Evolutionary conservation across 2,329 filamentous ascomycete species (phyloP), one percentile per base, ranked within the genome.

Genomic region (Aspergillus caelatus): DNA sequence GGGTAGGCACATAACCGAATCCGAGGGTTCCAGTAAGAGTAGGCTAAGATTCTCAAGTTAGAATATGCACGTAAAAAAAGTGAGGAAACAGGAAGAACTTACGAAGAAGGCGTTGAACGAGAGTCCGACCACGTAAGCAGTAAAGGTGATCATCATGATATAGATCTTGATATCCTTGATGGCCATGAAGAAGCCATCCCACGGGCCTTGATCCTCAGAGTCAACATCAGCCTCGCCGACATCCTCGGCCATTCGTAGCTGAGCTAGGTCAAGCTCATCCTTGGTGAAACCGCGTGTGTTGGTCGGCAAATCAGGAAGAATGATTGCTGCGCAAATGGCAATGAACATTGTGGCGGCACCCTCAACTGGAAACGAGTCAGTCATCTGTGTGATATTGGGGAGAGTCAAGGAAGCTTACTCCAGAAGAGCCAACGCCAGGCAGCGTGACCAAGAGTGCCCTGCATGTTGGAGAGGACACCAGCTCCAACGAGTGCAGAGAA

Each of bases 1-100:
- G 83, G 0, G 89, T 87, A 30, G 82, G 77, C 56, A 89, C 86
- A 19, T 83, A 80, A 62, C 77, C 82, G 74, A 89, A 91, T n/a
- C 86, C 84, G 2, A 92, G 83, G 7, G 88, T 90, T 63, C 83
- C 80, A 56, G 92, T 89, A 61, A 93, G 88, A 0, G 89, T 90
- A 0, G 88, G 39, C 39, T 41, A 41, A 8, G 39, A 41, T 8
- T 41, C 39, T 41, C 39, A 6, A 41, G 39, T 41, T 41, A 41
- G 39, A 19, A 7, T 9, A 7, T 1, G 39, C 39, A n/a, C 16
- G 16, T 16, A 36, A 16, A 36, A 36, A 3, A 9, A 41, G 39
- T 41, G 39, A n/a, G 16, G 9, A 19, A 16, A 41, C 19, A 9
- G 39, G 39, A 16, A n/a, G 39, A 41, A n/a, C 39, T 41, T 41